Percentiles rank a stretch among this genome's conserved stretches.
These are phyloP conservation scores for Mycena floridula DNA, from an alignment of 768 basidiomycete genomes.

Conservation along the genomic window DNA sequence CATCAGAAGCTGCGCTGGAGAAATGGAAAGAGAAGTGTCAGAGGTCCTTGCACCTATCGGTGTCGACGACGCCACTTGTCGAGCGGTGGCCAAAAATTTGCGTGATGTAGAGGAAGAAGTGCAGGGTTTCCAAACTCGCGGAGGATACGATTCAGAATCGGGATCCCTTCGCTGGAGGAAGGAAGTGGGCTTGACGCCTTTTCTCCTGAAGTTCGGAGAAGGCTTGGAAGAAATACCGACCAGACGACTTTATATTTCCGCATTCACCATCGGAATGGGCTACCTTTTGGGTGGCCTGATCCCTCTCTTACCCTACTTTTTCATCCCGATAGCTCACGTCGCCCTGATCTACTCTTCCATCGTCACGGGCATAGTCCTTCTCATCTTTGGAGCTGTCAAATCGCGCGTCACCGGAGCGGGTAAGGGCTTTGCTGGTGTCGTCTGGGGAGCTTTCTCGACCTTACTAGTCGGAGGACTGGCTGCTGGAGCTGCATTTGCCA, in stretches of 20 bases:
- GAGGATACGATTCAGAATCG: slow-evolving; percentile 41
- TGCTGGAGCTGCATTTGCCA: slow-evolving; percentile 61
- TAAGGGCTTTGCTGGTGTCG: slow-evolving; percentile 54
- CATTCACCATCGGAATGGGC: slow-evolving; percentile 91
- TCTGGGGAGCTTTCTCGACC: slow-evolving; percentile 86
- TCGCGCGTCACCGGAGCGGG: slow-evolving; percentile 84
- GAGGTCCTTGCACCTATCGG: slow-evolving; percentile 86
- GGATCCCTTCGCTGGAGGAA: slow-evolving; percentile 58
- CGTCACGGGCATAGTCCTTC: slow-evolving; percentile 78
- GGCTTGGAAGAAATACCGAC: slow-evolving; percentile 93
- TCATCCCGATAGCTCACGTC: slow-evolving; percentile 62
- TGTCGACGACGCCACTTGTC: slow-evolving; percentile 76
- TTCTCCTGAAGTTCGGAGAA: slow-evolving; percentile 94
- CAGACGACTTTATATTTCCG: slow-evolving; percentile 79
- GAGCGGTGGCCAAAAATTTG: slow-evolving; percentile 72
- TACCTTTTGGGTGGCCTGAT: slow-evolving; percentile 92
- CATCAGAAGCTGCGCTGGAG: slow-evolving; percentile 82
- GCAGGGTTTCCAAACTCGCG: neutral
- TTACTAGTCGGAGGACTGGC: slow-evolving; percentile 87
- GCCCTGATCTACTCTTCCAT: slow-evolving; percentile 70
- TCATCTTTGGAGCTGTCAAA: slow-evolving; percentile 90
- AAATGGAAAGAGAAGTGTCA: slow-evolving; percentile 94
- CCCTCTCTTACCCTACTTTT: slow-evolving; percentile 91
- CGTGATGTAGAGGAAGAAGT: slow-evolving; percentile 54
- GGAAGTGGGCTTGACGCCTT: slow-evolving; percentile 84